phyloP scores from a whole-genome alignment of 163 green algal species.

The Chlorella variabilis region DNA sequence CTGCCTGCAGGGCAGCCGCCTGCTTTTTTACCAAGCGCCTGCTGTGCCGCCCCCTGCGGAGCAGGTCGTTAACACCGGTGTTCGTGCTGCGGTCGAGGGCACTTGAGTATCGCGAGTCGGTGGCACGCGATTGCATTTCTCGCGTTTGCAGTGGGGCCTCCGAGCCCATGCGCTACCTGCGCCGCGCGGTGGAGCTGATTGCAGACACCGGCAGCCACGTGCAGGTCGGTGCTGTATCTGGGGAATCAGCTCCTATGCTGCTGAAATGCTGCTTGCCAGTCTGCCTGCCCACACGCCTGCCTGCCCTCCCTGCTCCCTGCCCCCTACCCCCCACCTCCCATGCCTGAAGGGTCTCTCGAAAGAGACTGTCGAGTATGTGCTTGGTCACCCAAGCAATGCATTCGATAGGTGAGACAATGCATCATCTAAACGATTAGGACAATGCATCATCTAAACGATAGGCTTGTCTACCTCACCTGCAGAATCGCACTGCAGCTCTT shows the following conservation, averaged over 20 bases:
- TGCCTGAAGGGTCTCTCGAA: conserved; percentile 32
- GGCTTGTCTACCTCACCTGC: too few species aligned
- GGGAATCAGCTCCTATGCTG: too few species aligned
- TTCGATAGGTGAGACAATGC: conserved; percentile 36
- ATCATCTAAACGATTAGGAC: not conserved
- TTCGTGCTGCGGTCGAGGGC: conserved; percentile 38
- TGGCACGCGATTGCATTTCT: conserved; percentile 33
- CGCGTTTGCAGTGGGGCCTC: conserved; percentile 1
- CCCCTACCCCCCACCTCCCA: not conserved
- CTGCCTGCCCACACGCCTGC: too few species aligned
- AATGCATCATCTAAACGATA: too few species aligned
- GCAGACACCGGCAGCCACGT: not conserved
- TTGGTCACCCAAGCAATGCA: conserved; percentile 29
- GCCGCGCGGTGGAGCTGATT: conserved; percentile 45
- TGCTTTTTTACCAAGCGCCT: not conserved
- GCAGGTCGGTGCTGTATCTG: conserved; percentile 5
- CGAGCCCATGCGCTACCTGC: conserved; percentile 42
- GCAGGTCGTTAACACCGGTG: conserved; percentile 42
- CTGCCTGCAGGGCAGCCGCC: not conserved
- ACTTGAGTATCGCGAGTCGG: conserved; percentile 42
- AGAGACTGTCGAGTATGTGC: conserved; percentile 40
- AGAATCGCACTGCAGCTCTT: conserved; percentile 42
- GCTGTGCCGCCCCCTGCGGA: too few species aligned
- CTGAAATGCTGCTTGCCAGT: too few species aligned
- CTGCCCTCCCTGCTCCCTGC: too few species aligned